phyloP scores from a whole-genome alignment of 306 rosid genomes.

The Cicer chorassanicum region DNA sequence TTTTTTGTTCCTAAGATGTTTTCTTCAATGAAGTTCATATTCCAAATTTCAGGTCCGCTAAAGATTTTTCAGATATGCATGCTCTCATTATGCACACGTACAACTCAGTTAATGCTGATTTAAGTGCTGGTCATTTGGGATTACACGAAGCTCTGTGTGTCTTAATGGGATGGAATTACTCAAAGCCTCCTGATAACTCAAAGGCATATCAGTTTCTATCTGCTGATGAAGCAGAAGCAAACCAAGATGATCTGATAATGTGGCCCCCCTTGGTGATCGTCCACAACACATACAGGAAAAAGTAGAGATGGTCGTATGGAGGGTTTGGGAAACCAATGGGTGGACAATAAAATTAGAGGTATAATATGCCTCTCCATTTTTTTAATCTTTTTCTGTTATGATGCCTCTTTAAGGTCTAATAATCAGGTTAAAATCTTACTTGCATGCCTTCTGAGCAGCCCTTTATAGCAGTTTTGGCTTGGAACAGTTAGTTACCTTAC shows the following conservation, averaged over 20 bases:
- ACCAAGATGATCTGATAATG: constrained; percentile 89
- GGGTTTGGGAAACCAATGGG: constrained; percentile 97
- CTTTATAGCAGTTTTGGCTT: constrained; percentile 31
- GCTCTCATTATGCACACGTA: constrained; percentile 91
- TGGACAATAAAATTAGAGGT: constrained; percentile 96
- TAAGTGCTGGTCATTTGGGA: constrained; percentile 88
- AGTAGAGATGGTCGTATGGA: constrained; percentile 95
- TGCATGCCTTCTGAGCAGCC: constrained; percentile 37
- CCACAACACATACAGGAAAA: constrained; percentile 94
- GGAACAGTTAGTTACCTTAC: constrained; percentile 29
- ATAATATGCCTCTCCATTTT: constrained; percentile 57
- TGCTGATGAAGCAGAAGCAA: constrained; percentile 92
- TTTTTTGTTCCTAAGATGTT: constrained; percentile 52
- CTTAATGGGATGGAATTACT: constrained; percentile 95
- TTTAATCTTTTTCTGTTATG: constrained; percentile 48
- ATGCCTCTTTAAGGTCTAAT: constrained; percentile 37
- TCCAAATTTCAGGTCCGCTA: constrained; percentile 92
- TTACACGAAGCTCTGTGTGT: constrained; percentile 95
- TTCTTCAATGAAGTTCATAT: constrained; percentile 70
- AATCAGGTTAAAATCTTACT: constrained; percentile 41
- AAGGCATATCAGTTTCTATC: constrained; percentile 82
- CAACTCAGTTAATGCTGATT: constrained; percentile 77
- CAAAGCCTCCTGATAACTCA: constrained; percentile 84
- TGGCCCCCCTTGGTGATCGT: constrained; percentile 99
- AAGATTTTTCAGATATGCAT: constrained; percentile 91